Evolutionary conservation across 306 rosid species (phyloP), one percentile per base, ranked within the genome.

Genomic region (Hippophae tibetana): DNA sequence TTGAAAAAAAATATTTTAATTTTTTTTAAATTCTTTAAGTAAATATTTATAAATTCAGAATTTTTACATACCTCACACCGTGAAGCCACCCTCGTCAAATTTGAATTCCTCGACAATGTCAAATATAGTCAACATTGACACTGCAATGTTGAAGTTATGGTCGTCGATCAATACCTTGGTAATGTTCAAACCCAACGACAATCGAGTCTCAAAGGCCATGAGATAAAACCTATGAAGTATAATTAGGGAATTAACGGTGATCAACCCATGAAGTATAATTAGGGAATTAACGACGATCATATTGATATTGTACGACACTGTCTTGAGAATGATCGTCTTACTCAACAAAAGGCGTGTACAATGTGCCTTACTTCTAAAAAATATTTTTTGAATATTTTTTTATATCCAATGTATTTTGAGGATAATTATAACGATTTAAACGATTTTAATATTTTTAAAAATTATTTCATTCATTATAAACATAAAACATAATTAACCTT

Each of bases 21-120:
- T n/a, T 18, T 18, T 18, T 18, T 18, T 18, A 18, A 18, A 18
- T 18, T 18, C 23, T 18, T 18, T 18, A 18, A 18, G 1, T 18
- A 18, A 18, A 18, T 18, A 18, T 18, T 18, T 18, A 18, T 18
- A 18, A 18, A 18, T 18, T 18, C 23, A 18, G 0, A 18, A 18
- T 18, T 18, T 1, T 18, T 18, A 18, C 1, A 18, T 18, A 18
- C 23, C 1, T 18, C 23, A 18, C 23, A 18, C 23, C 23, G 1
- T 18, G 0, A 18, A 18, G 23, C 23, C 99, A 27, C 99, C 94
- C 52, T 93, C 95, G 27, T 81, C 95, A 1, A 84, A 85, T 57
- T 93, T 95, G 71, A 93, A 86, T 58, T 93, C 99, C 8, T 84
- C 76, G 0, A 77, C 87, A 1, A 93, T 95, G 12, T 97, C 99